Percentiles rank a stretch among this genome's conserved stretches.
These are phyloP conservation scores for Aurifilum marmelostoma DNA, from an alignment of 2,329 filamentous ascomycete genomes.

Conservation along the genomic window DNA sequence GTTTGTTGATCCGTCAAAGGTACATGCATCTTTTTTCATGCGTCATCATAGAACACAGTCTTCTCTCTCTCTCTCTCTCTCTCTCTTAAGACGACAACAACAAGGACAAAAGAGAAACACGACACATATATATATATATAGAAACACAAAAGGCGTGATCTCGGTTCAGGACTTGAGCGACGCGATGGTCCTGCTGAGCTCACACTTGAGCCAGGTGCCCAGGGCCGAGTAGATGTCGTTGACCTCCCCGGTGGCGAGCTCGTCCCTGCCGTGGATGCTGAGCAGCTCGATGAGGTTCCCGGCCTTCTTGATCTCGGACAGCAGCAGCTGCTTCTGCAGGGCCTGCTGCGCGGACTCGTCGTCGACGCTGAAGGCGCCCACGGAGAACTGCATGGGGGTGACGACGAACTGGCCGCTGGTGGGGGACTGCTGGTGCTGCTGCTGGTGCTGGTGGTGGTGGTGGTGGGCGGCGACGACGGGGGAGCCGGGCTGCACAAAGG, in stretches of 20 bases:
- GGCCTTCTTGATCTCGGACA: constrained; percentile 29
- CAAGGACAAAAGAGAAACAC: neutral
- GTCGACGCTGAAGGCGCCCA: constrained; percentile 28
- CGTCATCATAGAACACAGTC: neutral
- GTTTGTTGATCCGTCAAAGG: neutral
- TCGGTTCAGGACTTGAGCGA: constrained; percentile 23
- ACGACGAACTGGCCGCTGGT: constrained; percentile 23
- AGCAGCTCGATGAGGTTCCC: constrained; percentile 28
- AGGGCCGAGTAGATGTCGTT: constrained; percentile 28
- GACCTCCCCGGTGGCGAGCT: constrained; percentile 16
- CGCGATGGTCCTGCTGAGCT: constrained; percentile 26
- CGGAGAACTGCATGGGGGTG: constrained; percentile 29
- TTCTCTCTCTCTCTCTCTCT: no score
- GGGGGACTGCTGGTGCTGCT: no score
- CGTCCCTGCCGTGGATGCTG: constrained; percentile 24
- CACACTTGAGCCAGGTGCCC: constrained; percentile 27
- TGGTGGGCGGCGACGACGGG: neutral
- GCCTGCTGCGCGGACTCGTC: constrained; percentile 28
- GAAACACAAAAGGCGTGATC: neutral
- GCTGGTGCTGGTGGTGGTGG: neutral
- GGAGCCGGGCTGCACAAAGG: constrained; percentile 19
- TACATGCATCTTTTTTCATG: constrained; percentile 1
- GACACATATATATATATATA: neutral
- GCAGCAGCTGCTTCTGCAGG: constrained; percentile 26
- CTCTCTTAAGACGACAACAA: neutral